These are phyloP conservation scores for Stephania yunnanensis DNA, from an alignment of 164 flowering plant species.

Conservation along the genomic window DNA sequence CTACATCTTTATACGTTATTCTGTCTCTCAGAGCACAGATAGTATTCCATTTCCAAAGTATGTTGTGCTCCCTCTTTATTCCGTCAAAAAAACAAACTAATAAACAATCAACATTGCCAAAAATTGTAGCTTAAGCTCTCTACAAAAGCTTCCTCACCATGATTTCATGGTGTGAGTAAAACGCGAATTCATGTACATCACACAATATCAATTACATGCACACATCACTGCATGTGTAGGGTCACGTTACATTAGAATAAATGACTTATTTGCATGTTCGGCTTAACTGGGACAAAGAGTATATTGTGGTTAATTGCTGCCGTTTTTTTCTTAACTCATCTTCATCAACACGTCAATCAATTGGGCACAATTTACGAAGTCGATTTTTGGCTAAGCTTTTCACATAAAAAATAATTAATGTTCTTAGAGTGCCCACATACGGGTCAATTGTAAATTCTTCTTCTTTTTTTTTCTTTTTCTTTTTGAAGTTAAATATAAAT, in stretches of 20 bases:
- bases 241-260: neutral
- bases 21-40: neutral
- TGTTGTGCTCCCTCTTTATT: constrained; percentile 8
- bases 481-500: too few species aligned
- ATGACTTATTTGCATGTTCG: neutral
- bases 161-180: neutral
- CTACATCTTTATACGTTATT: constrained; percentile 3
- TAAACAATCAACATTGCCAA: neutral
- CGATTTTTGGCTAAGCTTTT: neutral
- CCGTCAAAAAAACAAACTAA: constrained; percentile 7
- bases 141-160: neutral
- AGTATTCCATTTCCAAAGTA: neutral
- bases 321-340: neutral
- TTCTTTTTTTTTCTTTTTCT: too few species aligned
- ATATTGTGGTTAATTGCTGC: neutral
- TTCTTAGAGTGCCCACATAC: too few species aligned
- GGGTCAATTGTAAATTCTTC: too few species aligned
- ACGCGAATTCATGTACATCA: neutral
- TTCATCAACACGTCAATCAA: neutral
- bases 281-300: neutral
- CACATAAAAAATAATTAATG: too few species aligned
- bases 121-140: constrained; percentile 8
- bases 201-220: neutral
- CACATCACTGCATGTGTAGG: neutral
- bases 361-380: neutral